Base-by-base conservation (phyloP, 345 rosid genomes). In the Passiflora organensis region DNA sequence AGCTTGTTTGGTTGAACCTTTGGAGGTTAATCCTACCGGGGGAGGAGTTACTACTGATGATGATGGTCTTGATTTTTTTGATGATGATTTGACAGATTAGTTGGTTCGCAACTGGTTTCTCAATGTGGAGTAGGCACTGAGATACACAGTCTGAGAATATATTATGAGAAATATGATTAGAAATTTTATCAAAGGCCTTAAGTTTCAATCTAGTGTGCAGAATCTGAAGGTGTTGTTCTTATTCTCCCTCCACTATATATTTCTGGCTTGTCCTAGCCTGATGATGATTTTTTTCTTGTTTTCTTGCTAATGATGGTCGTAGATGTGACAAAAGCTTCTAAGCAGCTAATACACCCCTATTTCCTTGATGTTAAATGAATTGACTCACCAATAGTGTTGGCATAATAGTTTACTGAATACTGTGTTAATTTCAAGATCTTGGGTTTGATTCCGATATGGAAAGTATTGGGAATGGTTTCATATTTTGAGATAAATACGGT, bases 31-130 rank as follows among this genome's bases (percentile, higher is more conserved):
- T 72, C 69, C 67, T 54, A 49, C 72, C 36, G 71, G 55, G 18
- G 82, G 72, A 55, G 72, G 74, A 53, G 77, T 63, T 47, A 65
- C 80, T 17, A 68, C 73, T 43, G 82, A 82, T 20, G 80, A 82
- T n/a, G 87, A 77, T 42, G 77, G 70, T 60, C 74, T 80, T 41
- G 80, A 73, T 68, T 80, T 83, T 67, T 65, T 80, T 56, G 77
- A 76, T 24, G 81, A 77, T 62, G 85, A 73, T 60, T 65, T 73
- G 60, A 78, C 80, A 2, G 80, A 82, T 43, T 58, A 56, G 63
- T 52, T 55, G n/a, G 56, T 51, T 53, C 19, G 18, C 37, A 19
- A 10, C 34, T 53, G 47, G 51, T 52, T 48, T 56, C 12, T 58
- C 60, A 66, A 41, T 53, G 55, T 32, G 65, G 59, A 58, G 74